Evolutionary conservation across 257 asterid species (phyloP).

Genomic region (Handroanthus guayacan): DNA sequence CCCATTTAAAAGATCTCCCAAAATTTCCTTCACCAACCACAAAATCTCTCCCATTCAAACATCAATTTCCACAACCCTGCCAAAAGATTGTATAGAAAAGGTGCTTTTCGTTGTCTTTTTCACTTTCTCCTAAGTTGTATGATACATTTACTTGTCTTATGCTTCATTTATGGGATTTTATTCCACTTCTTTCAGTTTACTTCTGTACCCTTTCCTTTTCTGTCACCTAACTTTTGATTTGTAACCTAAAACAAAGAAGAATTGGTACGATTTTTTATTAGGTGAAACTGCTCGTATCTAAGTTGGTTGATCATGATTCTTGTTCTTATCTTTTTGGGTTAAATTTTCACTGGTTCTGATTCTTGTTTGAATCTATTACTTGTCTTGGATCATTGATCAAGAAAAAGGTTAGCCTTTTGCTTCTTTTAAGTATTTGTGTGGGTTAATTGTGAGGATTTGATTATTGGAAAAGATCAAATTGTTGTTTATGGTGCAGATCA

Average conservation of each 20-base stretch:
- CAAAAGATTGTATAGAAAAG: slow-evolving; percentile 21
- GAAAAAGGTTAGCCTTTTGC: neutral
- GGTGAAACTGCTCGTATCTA: slow-evolving; percentile 29
- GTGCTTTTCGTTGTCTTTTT: slow-evolving; percentile 22
- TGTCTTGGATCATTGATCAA: slow-evolving; percentile 10
- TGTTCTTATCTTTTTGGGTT: neutral
- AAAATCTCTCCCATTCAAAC: neutral
- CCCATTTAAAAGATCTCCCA: neutral
- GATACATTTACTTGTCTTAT: neutral
- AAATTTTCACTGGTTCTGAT: slow-evolving; percentile 1
- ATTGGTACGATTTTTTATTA: slow-evolving; percentile 18
- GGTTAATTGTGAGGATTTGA: slow-evolving; percentile 12
- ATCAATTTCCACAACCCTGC: neutral
- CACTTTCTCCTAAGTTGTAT: neutral
- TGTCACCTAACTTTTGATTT: slow-evolving; percentile 25
- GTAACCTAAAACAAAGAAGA: neutral
- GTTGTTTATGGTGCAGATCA: slow-evolving; percentile 14
- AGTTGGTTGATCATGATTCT: slow-evolving; percentile 32
- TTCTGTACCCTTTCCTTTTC: neutral
- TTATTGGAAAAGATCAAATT: neutral
- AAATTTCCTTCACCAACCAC: slow-evolving; percentile 7
- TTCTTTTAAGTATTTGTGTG: neutral
- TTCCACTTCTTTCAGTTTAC: neutral
- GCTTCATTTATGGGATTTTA: neutral
- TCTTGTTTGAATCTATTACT: neutral